These are phyloP conservation scores for Aureobasidium sp. DNA, from an alignment of 2,329 filamentous ascomycete species.

Conservation along the genomic window DNA sequence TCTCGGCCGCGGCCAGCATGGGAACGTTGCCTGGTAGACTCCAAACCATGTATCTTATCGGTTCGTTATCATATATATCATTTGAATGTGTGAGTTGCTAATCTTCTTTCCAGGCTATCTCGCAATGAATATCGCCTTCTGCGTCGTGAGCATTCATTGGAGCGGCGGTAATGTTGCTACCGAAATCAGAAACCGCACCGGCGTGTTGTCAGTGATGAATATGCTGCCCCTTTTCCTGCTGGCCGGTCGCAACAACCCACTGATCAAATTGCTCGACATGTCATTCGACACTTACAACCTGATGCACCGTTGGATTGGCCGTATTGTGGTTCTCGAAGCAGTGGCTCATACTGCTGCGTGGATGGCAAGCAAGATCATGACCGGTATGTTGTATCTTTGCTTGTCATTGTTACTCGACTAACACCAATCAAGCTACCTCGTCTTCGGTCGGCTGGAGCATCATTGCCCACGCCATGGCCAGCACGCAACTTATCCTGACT, in stretches of 20 bases:
- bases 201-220: constrained; percentile 63
- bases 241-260: constrained; percentile 68
- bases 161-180: constrained; percentile 55
- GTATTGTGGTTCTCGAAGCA: constrained; percentile 63
- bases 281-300: constrained; percentile 80
- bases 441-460: constrained; percentile 41
- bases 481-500: constrained; percentile 45
- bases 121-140: constrained; percentile 41
- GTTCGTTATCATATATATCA: background rate
- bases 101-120: constrained; percentile 30
- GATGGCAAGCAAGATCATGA: constrained; percentile 37
- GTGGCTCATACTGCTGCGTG: constrained; percentile 58
- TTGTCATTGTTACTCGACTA: background rate
- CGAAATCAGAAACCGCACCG: constrained; percentile 59
- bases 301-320: constrained; percentile 71
- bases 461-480: constrained; percentile 33
- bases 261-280: constrained; percentile 63
- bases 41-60: constrained; percentile 38
- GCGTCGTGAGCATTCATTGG: constrained; percentile 49
- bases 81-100: background rate
- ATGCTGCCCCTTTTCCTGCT: constrained; percentile 71
- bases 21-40: constrained; percentile 43
- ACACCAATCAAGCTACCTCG: background rate
- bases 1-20: constrained; percentile 41
- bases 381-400: background rate